Evolutionary conservation across 306 rosid species (phyloP).

Genomic region (Fagus crenata): DNA sequence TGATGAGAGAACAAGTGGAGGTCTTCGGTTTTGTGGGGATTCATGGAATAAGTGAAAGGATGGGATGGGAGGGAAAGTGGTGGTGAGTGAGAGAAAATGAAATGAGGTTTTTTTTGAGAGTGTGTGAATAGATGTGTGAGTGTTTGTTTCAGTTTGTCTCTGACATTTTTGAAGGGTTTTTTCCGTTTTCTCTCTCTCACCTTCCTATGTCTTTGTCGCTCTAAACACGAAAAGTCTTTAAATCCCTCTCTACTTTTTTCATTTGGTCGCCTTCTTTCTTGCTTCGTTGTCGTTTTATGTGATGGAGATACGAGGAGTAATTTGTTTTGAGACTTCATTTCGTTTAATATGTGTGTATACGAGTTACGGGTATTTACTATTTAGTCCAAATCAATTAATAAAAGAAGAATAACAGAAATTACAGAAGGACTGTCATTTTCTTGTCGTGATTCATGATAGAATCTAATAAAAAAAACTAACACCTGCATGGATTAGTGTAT

Average conservation of each 20-base stretch:
- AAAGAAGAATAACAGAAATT: neutral
- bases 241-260: neutral
- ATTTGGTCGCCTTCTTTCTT: neutral
- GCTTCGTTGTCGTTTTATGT: neutral
- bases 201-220: neutral
- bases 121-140: neutral
- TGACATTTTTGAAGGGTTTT: neutral
- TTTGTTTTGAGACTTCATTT: no score
- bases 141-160: neutral
- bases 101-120: neutral
- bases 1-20: conserved; percentile 38
- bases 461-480: neutral
- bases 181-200: neutral
- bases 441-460: neutral
- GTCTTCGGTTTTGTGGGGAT: conserved; percentile 75
- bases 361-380: no score
- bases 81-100: neutral
- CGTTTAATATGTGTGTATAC: no score
- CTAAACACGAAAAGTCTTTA: neutral
- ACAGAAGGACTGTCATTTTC: neutral
- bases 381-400: no score
- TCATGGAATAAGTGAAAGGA: conserved; percentile 41
- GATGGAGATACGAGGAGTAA: no score
- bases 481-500: neutral
- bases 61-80: neutral